Conservation (phyloP, 2,329 filamentous ascomycete genomes). For the Pezicula radicicola region DNA sequence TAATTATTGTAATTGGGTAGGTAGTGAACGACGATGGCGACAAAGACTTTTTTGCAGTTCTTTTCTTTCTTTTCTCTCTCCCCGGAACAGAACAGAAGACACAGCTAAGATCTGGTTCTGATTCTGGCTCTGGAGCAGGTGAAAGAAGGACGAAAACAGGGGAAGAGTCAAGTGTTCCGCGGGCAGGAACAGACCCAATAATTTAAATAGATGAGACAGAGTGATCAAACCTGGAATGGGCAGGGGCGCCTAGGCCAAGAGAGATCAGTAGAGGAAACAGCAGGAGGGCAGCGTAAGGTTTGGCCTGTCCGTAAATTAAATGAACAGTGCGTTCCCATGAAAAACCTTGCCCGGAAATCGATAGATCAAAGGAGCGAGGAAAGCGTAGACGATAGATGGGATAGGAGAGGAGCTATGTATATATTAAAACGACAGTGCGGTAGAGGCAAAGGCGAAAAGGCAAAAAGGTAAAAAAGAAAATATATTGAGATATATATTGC, state of each 20-base stretch:
- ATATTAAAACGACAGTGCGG: no score
- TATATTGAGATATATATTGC: no score
- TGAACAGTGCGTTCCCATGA: conserved; percentile 1
- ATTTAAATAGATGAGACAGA: conserved; percentile 3
- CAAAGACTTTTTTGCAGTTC: neutral
- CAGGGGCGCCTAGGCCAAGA: neutral
- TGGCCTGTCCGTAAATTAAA: conserved; percentile 2
- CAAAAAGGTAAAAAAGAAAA: no score
- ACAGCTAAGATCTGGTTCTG: neutral
- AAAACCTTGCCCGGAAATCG: neutral
- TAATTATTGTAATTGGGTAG: neutral
- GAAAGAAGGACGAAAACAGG: conserved; percentile 2
- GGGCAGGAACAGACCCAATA: neutral
- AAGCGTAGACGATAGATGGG: no score
- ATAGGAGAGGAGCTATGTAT: no score
- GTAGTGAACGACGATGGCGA: neutral
- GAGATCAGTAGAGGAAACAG: neutral
- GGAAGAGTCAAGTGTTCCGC: neutral
- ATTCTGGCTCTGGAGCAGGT: neutral
- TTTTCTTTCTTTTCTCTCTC: neutral
- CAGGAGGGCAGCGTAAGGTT: neutral
- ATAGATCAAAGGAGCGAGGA: no score
- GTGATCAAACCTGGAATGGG: conserved; percentile 1
- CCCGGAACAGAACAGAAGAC: neutral
- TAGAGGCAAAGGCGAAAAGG: no score